Base-by-base conservation (phyloP, 306 rosid genomes). In the Luffa acutangula region DNA sequence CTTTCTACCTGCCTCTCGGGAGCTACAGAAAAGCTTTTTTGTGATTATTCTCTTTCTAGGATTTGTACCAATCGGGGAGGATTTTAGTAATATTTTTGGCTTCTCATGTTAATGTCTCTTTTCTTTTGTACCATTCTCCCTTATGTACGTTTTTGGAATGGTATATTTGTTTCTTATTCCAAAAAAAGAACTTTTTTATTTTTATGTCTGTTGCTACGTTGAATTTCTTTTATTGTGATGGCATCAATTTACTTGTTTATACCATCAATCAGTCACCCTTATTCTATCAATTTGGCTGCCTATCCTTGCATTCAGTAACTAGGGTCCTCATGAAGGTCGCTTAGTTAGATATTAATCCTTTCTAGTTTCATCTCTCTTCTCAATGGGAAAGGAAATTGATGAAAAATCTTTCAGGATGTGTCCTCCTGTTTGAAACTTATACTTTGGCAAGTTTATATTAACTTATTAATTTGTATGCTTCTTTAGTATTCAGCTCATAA, bases 401-500 rank as follows among this genome's bases (percentile, higher is more conserved):
- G 5, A 15, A 49, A 36, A 2, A 2, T 11, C 18, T 25, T 73
- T 46, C 5, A 3, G 13, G 57, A 49, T 73, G 77, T 25, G 57
- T 2, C 20, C 76, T 12, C 37, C 25, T 71, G 45, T 64, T 6
- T 37, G 42, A 72, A 72, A 48, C n/a, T 18, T 72, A 6, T 72
- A 49, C 21, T 31, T 49, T 39, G 59, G 59, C 1, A 49, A 49
- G 77, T 31, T 73, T 12, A 73, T 48, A 3, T 25, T 73, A 51
- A 49, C 49, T 72, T 48, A 3, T 25, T 73, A 51, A 49, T 73
- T 72, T 72, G 42, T 60, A 18, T 9, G 48, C 52, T 46, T 49
- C 5, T 0, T 36, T 18, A 10, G 72, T 46, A 20, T 69, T 83
- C 84, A 42, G 63, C 89, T 87, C 65, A 88, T 82, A 72, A 48